A percentile compares a stretch with the other conserved stretches of the same genome.
Conservation (phyloP, 352 stramenopile species). For the Globisporangium nodosum region DNA sequence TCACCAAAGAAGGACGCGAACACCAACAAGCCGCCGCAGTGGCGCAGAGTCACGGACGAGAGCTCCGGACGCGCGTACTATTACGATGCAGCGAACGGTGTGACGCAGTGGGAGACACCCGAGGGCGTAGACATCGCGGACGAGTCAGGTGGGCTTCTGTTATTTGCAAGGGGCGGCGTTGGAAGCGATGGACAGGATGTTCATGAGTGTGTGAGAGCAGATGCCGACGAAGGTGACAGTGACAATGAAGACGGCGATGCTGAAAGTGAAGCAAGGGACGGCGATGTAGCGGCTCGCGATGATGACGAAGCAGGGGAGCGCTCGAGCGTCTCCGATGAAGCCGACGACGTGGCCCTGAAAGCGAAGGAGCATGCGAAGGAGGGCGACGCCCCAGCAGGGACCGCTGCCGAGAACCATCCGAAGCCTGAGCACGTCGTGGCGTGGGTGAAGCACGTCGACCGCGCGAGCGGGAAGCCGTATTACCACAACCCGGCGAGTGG, state of each 20-base stretch:
- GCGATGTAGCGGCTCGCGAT: not conserved
- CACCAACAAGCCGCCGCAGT: conserved; percentile 27
- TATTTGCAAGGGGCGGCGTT: not conserved
- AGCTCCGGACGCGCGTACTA: conserved; percentile 57
- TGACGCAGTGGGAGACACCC: conserved; percentile 72
- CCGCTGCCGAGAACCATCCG: not conserved
- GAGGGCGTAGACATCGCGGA: conserved; percentile 26
- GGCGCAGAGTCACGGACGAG: conserved; percentile 64
- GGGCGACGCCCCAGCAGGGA: not conserved
- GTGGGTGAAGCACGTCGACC: conserved; percentile 77
- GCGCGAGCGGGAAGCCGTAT: conserved; percentile 60
- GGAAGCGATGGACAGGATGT: not conserved
- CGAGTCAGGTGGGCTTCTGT: conserved; percentile 14
- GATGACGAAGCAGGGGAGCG: not conserved
- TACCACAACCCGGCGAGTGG: conserved; percentile 59
- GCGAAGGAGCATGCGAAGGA: not conserved
- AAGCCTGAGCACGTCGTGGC: conserved; percentile 7
- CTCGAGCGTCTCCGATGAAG: not conserved
- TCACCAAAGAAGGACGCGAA: conserved; percentile 5
- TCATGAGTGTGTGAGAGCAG: not conserved
- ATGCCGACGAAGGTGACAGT: conserved; percentile 17
- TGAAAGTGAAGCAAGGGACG: not conserved
- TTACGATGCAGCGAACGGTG: conserved; percentile 61
- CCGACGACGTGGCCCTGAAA: not conserved
- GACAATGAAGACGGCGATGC: not conserved